phyloP scores from a whole-genome alignment of 2,329 filamentous ascomycete species.

The Sporothrix variecibatus region DNA sequence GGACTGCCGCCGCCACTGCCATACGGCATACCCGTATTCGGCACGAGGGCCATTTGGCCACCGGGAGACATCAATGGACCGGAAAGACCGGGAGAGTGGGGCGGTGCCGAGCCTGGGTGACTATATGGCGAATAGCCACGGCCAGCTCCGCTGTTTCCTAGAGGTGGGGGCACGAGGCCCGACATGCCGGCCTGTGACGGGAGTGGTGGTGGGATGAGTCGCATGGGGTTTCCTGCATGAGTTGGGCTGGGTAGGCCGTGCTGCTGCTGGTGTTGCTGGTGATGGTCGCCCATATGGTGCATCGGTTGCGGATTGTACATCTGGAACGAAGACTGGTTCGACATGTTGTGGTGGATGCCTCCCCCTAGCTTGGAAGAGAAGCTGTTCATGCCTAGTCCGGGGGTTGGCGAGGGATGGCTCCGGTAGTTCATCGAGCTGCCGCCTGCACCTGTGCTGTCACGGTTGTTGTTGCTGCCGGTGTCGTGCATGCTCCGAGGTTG shows the following conservation, averaged over 20 bases:
- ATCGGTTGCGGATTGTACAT: conserved; percentile 20
- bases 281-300: conserved; percentile 18
- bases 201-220: conserved; percentile 28
- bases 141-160: neutral
- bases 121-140: conserved; percentile 20
- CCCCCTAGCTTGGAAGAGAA: conserved; percentile 19
- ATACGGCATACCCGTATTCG: conserved; percentile 24
- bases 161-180: conserved; percentile 14
- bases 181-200: conserved; percentile 24
- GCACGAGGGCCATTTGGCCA: conserved; percentile 25
- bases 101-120: conserved; percentile 16
- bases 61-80: conserved; percentile 27
- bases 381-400: conserved; percentile 19
- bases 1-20: neutral
- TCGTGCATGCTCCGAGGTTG: conserved; percentile 11
- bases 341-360: neutral
- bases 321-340: conserved; percentile 21
- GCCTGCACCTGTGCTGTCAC: neutral
- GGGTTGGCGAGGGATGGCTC: conserved; percentile 7
- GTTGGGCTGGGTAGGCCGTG: conserved; percentile 24
- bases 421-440: conserved; percentile 21
- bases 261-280: conserved; percentile 23
- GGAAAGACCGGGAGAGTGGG: conserved; percentile 22
- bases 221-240: conserved; percentile 14
- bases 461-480: neutral